Base-by-base conservation (phyloP, 1,139 yeast species). In the Arxiozyma heterogenica region DNA sequence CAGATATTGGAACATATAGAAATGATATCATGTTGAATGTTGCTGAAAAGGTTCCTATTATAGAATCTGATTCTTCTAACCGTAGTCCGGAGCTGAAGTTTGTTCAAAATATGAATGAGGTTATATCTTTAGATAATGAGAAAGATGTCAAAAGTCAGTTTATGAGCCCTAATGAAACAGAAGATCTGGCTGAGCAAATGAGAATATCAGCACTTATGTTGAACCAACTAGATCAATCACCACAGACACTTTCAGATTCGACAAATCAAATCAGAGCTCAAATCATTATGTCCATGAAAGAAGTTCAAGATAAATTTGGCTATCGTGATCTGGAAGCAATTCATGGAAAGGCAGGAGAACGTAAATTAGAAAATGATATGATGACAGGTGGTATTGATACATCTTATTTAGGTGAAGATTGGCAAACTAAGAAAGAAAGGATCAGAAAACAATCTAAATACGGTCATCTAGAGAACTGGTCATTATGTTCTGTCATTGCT, bases 191-290 rank as follows among this genome's bases (percentile, higher is more conserved):
- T 0, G 84, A 88, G 15, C 97, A 91, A 69, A 89, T 93, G 93
- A 79, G 98, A 61, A 90, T 95, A 18, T 98, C 98, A 0, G 87
- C 97, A 0, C 87, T 91, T 11, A 93, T 93, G 96, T 73, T 93
- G 21, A 83, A 90, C 17, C 98, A 93, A 67, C 72, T 93, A 30
- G 97, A 93, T 56, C 80, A 82, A 17, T 81, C 93, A 0, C 72
- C 78, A 1, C 77, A 77, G 52, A 86, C 86, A 12, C 74, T 86
- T 30, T 83, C 85, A n/a, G 77, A 81, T 27, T 60, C 70, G n/a
- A 66, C 73, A 6, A 87, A 81, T 49, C 96, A 93, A 64, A 91
- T 93, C 53, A 83, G 84, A 62, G 79, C 79, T 1, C 75, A 91
- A 55, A 91, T 93, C 53, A 82, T 93, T 47, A 84, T 86, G 5